Evolutionary conservation across 169 alveolate genomes (phyloP).

Genomic region (Plasmodium falciparum): DNA sequence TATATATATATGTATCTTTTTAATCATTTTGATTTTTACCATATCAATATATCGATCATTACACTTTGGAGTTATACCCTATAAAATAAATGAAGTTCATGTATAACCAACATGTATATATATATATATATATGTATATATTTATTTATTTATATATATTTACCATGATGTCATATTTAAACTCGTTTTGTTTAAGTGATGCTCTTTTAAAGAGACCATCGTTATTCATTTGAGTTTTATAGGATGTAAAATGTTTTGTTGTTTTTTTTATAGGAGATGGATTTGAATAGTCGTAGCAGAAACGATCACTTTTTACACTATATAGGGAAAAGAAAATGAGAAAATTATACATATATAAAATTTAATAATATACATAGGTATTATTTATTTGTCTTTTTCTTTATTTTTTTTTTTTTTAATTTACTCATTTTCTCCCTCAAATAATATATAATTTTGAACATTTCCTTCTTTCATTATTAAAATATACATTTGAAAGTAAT

Average conservation of each 20-base stretch:
- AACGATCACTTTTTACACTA: slow-evolving; percentile 16
- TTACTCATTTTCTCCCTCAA: slow-evolving; percentile 71
- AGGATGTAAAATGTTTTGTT: neutral
- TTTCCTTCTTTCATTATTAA: slow-evolving; percentile 10
- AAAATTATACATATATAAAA: neutral
- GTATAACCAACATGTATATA: no score
- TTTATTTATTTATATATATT: neutral
- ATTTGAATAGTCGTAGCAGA: slow-evolving; percentile 41
- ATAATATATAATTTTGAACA: slow-evolving; percentile 11
- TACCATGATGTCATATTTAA: slow-evolving; percentile 21
- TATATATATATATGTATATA: no score
- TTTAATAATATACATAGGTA: neutral
- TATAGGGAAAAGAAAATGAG: neutral
- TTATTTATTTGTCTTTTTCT: neutral
- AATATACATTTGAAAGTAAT: no score
- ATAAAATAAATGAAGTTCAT: neutral
- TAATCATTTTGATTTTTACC: neutral
- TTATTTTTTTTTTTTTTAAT: no score
- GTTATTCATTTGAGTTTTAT: neutral
- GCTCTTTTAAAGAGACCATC: slow-evolving; percentile 11
- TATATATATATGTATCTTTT: no score
- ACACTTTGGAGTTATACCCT: slow-evolving; percentile 24
- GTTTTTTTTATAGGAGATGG: neutral
- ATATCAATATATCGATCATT: slow-evolving; percentile 6
- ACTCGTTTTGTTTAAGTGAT: neutral